A percentile compares a stretch with the other conserved stretches of the same genome.
phyloP scores from a whole-genome alignment of 169 alveolate genomes.

The Eimeria acervulina region DNA sequence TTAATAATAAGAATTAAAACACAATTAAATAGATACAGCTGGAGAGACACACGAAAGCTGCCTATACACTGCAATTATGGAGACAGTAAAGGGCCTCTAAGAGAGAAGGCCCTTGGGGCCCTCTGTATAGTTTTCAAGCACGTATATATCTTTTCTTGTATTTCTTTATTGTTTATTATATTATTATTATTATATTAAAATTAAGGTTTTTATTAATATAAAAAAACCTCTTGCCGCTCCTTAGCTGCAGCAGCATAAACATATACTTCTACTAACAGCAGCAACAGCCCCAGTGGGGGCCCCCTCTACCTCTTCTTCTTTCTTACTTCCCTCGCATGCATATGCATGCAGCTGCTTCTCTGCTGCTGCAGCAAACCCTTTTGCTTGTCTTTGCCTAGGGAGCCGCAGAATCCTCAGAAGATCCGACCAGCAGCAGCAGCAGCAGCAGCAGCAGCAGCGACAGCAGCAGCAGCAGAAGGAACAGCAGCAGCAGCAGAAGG shows the following conservation, averaged over 20 bases:
- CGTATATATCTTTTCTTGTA: background rate
- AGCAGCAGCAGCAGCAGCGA: background rate
- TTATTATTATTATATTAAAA: too few species aligned
- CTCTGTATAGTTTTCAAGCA: background rate
- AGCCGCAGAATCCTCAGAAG: background rate
- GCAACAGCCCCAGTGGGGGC: too few species aligned
- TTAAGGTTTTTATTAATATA: too few species aligned
- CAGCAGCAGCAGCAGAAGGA: slow-evolving; percentile 18
- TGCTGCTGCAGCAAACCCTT: background rate
- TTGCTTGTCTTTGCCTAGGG: background rate
- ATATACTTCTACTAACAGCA: too few species aligned
- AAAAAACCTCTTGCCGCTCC: too few species aligned
- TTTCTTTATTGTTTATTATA: background rate
- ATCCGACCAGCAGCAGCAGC: background rate
- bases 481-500: background rate
- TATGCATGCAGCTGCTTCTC: background rate
- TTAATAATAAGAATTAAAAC: too few species aligned
- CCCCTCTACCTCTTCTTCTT: background rate
- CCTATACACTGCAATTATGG: too few species aligned
- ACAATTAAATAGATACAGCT: too few species aligned
- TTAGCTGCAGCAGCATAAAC: too few species aligned
- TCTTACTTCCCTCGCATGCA: background rate
- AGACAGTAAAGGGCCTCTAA: too few species aligned
- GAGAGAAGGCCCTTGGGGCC: background rate
- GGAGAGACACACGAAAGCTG: too few species aligned